phyloP scores from a whole-genome alignment of 108 stramenopile genomes.

The Skeletonema costatum region DNA sequence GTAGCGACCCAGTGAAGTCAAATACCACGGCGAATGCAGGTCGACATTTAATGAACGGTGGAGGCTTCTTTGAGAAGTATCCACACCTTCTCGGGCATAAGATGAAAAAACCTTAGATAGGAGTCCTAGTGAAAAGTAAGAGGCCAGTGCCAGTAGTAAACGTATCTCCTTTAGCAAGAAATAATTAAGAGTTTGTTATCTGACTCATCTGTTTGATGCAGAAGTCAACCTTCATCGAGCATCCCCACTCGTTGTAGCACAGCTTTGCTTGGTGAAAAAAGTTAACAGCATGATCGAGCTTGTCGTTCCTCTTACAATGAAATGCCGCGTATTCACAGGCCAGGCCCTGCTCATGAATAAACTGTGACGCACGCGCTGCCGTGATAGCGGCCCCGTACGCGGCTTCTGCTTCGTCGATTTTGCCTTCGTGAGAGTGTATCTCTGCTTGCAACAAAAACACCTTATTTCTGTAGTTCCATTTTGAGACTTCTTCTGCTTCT shows the following conservation, averaged over 20 bases:
- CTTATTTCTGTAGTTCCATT: slow-evolving; percentile 38
- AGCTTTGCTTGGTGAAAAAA: slow-evolving; percentile 1
- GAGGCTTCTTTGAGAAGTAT: background rate
- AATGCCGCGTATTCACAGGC: slow-evolving; percentile 3
- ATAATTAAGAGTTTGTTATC: background rate
- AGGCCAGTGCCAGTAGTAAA: too few species aligned
- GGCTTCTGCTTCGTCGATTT: background rate
- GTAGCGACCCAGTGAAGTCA: background rate
- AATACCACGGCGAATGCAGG: background rate
- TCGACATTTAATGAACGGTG: background rate
- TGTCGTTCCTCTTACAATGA: background rate
- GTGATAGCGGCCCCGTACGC: slow-evolving; percentile 3
- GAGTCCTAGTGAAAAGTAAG: background rate
- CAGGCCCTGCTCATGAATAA: slow-evolving; percentile 8
- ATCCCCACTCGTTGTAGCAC: slow-evolving; percentile 4
- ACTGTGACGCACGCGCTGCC: background rate
- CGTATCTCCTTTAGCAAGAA: background rate
- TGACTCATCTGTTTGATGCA: background rate
- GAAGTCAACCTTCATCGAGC: background rate
- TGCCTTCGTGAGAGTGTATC: background rate
- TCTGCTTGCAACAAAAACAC: slow-evolving; percentile 19
- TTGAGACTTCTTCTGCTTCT: slow-evolving; percentile 4
- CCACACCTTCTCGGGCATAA: background rate
- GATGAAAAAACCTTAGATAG: background rate
- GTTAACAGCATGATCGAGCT: background rate